phyloP scores from a whole-genome alignment of 805 yeast species.

The Nakazawaea siamensis region DNA sequence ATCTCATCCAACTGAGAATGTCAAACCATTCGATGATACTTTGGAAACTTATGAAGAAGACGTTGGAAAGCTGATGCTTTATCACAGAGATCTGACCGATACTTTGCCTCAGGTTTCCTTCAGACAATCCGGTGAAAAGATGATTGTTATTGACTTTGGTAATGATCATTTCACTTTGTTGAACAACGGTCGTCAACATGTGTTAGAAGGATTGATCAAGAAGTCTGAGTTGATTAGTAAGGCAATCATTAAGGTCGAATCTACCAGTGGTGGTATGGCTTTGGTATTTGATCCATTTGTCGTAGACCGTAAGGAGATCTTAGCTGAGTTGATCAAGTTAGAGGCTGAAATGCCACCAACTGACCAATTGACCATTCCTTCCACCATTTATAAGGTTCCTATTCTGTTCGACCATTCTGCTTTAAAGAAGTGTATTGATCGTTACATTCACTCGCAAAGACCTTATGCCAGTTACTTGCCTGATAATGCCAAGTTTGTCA shows the following conservation, averaged over 20 bases:
- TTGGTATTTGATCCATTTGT: slow-evolving; percentile 17
- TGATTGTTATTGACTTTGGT: slow-evolving; percentile 25
- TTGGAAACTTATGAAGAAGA: slow-evolving; percentile 10
- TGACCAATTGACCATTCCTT: slow-evolving; percentile 19
- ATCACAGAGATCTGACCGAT: slow-evolving; percentile 7
- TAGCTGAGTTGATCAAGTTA: slow-evolving; percentile 13
- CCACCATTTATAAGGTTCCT: slow-evolving; percentile 18
- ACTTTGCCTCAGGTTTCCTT: slow-evolving; percentile 15
- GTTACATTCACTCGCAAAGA: slow-evolving; percentile 21
- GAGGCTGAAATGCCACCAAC: slow-evolving; percentile 19
- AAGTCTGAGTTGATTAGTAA: slow-evolving; percentile 7
- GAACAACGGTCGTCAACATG: slow-evolving; percentile 24
- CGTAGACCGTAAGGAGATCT: slow-evolving; percentile 12
- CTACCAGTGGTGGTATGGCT: slow-evolving; percentile 18
- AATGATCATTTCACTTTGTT: slow-evolving; percentile 19
- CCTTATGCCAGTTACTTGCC: slow-evolving; percentile 25
- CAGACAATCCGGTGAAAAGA: slow-evolving; percentile 25
- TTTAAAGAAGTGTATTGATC: slow-evolving; percentile 16
- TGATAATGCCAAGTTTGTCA: slow-evolving; percentile 18
- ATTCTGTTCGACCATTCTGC: slow-evolving; percentile 19
- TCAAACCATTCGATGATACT: slow-evolving; percentile 12
- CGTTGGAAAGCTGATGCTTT: slow-evolving; percentile 13
- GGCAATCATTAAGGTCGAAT: slow-evolving; percentile 14
- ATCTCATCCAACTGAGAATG: slow-evolving; percentile 11
- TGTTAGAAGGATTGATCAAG: slow-evolving; percentile 13